Evolutionary conservation across 192 early-diverging fungal species (phyloP), one percentile per base, ranked within the genome.

Genomic region (Backusella morwellensis): DNA sequence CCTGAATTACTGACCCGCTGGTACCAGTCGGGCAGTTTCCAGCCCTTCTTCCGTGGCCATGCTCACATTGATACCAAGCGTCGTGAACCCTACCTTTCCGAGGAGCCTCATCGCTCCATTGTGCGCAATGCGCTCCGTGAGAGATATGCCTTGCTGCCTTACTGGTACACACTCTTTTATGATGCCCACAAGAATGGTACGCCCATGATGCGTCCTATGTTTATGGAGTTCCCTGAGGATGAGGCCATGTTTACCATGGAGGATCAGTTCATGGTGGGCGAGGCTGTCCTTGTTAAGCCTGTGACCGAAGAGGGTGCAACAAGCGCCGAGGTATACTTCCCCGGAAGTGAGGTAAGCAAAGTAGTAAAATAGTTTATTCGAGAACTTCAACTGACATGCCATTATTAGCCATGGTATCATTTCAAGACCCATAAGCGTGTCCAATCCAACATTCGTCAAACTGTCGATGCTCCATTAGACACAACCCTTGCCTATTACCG

Each of bases 21-120:
- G 98, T 99, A 98, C 83, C 98, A 99, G 86, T 87, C 92, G 14
- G 98, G 90, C 11, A 91, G 93, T 36, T 97, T 94, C 85, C 95
- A 99, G 74, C 98, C 98, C 12, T 99, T 99, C 84, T 96, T 98
- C 90, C 92, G 98, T 35, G 98, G 91, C 3, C 98, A 99, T 81
- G 96, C 98, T 4, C 97, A 99, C 81, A 94, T 98, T 71, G 97
- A 98, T 84, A 96, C 96, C 32, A 97, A 96, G 80, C 93, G 98
- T 36, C 92, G 97, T 41, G 98, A 99, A 80, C 98, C 98, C 7
- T 99, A 97, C 94, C 76, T 99, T 26, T 90, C 95, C 84, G 96
- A 94, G 41, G 96, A 98, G 78, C 93, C 94, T 1, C 92, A 93
- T 41, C 93, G 93, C 26, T 75, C 81, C 1, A 85, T 88, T 70